phyloP scores from a whole-genome alignment of 108 stramenopile species.

The Pseudonitzschia delicatissima region DNA sequence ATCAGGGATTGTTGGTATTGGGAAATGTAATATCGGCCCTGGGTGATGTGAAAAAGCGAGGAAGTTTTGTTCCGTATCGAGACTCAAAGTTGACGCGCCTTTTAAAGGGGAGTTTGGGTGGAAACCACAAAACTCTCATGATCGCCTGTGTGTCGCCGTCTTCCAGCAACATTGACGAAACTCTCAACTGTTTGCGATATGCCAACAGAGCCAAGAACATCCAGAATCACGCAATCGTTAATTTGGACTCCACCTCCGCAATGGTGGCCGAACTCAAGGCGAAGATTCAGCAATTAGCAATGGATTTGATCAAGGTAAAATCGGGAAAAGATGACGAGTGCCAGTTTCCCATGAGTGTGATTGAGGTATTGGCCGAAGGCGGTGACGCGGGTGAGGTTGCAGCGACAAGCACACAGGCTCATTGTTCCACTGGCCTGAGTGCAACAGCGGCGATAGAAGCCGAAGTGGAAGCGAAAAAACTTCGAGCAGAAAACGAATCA shows the following conservation, averaged over 20 bases:
- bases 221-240: conserved; percentile 83
- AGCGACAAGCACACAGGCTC: neutral
- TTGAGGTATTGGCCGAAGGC: conserved; percentile 44
- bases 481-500: conserved; percentile 44
- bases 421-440: neutral
- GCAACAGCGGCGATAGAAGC: neutral
- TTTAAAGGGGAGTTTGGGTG: conserved; percentile 88
- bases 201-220: conserved; percentile 97
- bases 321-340: conserved; percentile 34
- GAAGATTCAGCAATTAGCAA: conserved; percentile 50
- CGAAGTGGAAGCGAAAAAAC: neutral
- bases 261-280: conserved; percentile 41
- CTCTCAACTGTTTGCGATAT: conserved; percentile 92
- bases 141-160: conserved; percentile 92
- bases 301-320: conserved; percentile 50
- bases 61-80: conserved; percentile 91
- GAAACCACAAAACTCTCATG: conserved; percentile 97
- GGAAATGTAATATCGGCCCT: conserved; percentile 98
- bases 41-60: conserved; percentile 64
- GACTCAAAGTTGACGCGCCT: conserved; percentile 94
- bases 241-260: conserved; percentile 59
- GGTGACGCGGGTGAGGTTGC: conserved; percentile 12
- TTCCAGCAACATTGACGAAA: conserved; percentile 82
- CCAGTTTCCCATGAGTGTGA: conserved; percentile 37
- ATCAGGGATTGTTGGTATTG: conserved; percentile 91